phyloP scores from a whole-genome alignment of 73 alveolate genomes.

The Tetrahymena thermophila region DNA sequence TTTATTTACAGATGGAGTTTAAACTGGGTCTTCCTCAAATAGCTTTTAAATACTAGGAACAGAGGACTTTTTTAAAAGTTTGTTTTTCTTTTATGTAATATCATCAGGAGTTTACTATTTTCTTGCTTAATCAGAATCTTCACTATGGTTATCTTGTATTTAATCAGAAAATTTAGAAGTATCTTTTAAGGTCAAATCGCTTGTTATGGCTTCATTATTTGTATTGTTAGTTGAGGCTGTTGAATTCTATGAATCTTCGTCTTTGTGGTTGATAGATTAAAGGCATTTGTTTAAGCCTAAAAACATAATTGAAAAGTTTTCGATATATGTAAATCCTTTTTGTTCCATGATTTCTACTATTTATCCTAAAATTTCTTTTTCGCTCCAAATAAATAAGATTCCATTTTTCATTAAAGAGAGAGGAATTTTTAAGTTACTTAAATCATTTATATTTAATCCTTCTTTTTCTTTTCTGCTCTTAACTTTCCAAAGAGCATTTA shows the following conservation, averaged over 20 bases:
- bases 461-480: not conserved
- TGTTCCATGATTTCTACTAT: constrained; percentile 13
- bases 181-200: not conserved
- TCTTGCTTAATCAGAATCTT: not conserved
- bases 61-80: not conserved
- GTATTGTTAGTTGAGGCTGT: not conserved
- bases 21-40: not conserved
- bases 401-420: constrained; percentile 9
- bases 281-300: constrained; percentile 12
- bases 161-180: not conserved
- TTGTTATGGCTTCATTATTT: not conserved
- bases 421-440: not conserved
- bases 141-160: not conserved
- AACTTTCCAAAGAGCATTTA: not conserved
- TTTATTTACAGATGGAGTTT: not conserved
- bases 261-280: not conserved
- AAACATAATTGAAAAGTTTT: constrained; percentile 10
- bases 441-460: not conserved
- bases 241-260: constrained; percentile 20
- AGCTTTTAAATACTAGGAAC: not conserved
- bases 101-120: not conserved
- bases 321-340: constrained; percentile 29
- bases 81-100: not conserved
- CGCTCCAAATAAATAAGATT: constrained; percentile 33
- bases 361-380: constrained; percentile 7